Evolutionary conservation across 495 filamentous ascomycete species (phyloP).

Genomic region (Tuber borchii): DNA sequence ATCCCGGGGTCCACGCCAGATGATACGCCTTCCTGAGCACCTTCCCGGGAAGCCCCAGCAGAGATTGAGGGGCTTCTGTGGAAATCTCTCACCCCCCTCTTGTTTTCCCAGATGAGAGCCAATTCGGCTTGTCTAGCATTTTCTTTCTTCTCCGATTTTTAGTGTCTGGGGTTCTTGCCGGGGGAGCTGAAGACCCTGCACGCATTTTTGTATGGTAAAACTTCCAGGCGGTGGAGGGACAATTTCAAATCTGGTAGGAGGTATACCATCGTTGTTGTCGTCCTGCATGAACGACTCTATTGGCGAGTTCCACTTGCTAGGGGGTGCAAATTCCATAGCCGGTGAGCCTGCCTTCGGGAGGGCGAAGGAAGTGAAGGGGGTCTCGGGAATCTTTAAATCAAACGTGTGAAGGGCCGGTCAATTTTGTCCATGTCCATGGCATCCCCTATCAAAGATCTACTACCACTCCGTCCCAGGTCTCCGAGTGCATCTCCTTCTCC

Average conservation of each 20-base stretch:
- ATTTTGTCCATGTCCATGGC: slow-evolving; percentile 28
- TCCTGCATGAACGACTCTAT: slow-evolving; percentile 34
- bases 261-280: slow-evolving; percentile 50
- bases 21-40: slow-evolving; percentile 19
- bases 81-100: slow-evolving; percentile 13
- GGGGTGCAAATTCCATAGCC: slow-evolving; percentile 26
- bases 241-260: slow-evolving; percentile 73
- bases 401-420: slow-evolving; percentile 2
- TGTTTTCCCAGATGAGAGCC: neutral
- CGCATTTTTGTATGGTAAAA: slow-evolving; percentile 24
- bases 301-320: slow-evolving; percentile 32
- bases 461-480: slow-evolving; percentile 43
- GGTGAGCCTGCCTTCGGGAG: slow-evolving; percentile 17
- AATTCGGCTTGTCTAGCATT: slow-evolving; percentile 15
- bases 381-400: neutral
- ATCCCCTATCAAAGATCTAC: slow-evolving; percentile 30
- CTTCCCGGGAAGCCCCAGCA: slow-evolving; percentile 21
- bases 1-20: slow-evolving; percentile 20
- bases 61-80: slow-evolving; percentile 28
- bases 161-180: slow-evolving; percentile 23
- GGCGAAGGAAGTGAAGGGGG: neutral
- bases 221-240: slow-evolving; percentile 67
- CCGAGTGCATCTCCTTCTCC: slow-evolving; percentile 23
- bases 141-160: slow-evolving; percentile 35
- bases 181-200: slow-evolving; percentile 25